Evolutionary conservation across 768 basidiomycete species (phyloP).

Genomic region (Zangia roseola): DNA sequence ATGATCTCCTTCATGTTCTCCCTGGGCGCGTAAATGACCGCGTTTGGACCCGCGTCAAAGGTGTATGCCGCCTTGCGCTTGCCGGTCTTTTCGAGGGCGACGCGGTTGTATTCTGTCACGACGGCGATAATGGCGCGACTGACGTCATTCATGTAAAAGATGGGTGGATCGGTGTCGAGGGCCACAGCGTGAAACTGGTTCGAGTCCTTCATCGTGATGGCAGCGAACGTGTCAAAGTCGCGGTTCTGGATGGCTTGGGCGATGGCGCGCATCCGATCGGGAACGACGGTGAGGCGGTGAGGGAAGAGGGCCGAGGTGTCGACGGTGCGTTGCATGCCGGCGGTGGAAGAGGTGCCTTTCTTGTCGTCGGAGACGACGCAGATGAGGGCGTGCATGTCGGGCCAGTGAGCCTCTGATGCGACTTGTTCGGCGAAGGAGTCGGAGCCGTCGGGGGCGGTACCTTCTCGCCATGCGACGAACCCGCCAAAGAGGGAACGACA

Average conservation of each 20-base stretch:
- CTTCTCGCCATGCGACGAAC: conserved; percentile 87
- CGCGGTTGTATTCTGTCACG: conserved; percentile 90
- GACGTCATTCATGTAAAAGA: conserved; percentile 99
- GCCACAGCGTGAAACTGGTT: conserved; percentile 99
- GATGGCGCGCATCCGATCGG: conserved; percentile 81
- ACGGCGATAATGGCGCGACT: conserved; percentile 88
- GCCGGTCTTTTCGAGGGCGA: conserved; percentile 53
- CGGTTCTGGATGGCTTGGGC: conserved; percentile 69
- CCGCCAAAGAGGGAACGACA: conserved; percentile 98
- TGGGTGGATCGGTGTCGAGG: conserved; percentile 95
- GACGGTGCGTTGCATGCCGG: conserved; percentile 97
- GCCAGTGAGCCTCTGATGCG: conserved; percentile 87
- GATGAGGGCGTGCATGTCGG: conserved; percentile 94
- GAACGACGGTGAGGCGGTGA: conserved; percentile 91
- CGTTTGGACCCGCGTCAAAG: conserved; percentile 98
- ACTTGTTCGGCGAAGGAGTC: conserved; percentile 90
- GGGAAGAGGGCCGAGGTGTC: conserved; percentile 86
- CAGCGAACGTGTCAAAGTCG: conserved; percentile 89
- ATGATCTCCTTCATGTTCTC: conserved; percentile 79
- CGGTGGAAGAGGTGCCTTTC: conserved; percentile 92
- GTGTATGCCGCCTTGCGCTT: conserved; percentile 91
- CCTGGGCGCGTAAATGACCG: conserved; percentile 88
- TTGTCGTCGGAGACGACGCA: conserved; percentile 96
- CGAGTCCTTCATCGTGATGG: conserved; percentile 94
- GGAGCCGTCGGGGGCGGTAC: conserved; percentile 57